Evolutionary conservation across 306 rosid species (phyloP), one percentile per base, ranked within the genome.

Genomic region (Purshia tridentata): DNA sequence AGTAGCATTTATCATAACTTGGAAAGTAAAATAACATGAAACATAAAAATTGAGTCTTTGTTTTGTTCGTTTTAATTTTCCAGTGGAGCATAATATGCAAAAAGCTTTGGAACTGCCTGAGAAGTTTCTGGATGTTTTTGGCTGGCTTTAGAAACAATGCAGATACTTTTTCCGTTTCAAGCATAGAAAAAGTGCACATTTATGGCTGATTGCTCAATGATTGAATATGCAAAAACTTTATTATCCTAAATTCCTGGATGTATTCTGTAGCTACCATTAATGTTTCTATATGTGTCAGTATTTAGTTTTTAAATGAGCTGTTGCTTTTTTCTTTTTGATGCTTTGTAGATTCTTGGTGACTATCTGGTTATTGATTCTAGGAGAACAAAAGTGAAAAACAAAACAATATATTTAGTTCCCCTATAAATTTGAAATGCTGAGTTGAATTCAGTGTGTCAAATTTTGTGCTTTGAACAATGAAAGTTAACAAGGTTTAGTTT

Each of bases 331-430:
- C 10, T 12, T 72, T 22, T 35, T 10, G 50, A 61, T 37, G 39
- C 50, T 70, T 58, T 13, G 71, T 4, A 58, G 56, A 45, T 57
- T 74, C 60, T 51, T 84, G 65, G 20, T 41, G 64, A 70, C 15
- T 4, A 20, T 71, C 18, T 54, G 51, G 14, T 70, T 54, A 13
- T 53, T 70, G 53, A 42, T 70, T 23, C 14, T 6, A 54, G 65
- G 66, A 57, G 61, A 22, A n/a, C 9, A 42, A 20, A 42, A 22
- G 65, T 70, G 63, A 54, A 42, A n/a, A 11, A 29, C 11, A 52
- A 12, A 16, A 37, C 14, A 67, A 47, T 22, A 4, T 51, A 9
- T n/a, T 67, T 68, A 68, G n/a, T 37, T 14, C 64, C 11, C 12
- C 3, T 60, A 60, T 60, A 15, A 60, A 60, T 60, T 37, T 60